A percentile compares a stretch with the other conserved stretches of the same genome.
phyloP scores from a whole-genome alignment of 1,139 yeast species.

The Geotrichum carabidarum region DNA sequence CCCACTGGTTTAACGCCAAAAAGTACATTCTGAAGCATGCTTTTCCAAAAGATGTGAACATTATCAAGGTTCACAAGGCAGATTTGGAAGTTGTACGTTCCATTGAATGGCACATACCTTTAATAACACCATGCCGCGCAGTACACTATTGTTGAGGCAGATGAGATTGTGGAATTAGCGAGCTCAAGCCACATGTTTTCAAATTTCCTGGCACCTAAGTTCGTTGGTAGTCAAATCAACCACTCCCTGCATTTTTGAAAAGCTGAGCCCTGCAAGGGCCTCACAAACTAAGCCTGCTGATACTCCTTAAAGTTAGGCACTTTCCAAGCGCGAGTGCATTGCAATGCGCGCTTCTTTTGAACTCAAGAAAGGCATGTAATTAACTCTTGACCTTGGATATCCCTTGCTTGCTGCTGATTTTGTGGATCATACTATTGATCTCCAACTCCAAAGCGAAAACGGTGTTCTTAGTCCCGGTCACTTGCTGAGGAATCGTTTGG shows the following conservation, averaged over 20 bases:
- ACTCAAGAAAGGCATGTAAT: constrained; percentile 41
- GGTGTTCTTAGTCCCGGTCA: constrained; percentile 47
- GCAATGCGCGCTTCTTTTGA: constrained; percentile 44
- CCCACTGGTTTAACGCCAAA: constrained; percentile 46
- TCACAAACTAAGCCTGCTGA: constrained; percentile 20
- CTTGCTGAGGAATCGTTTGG: constrained; percentile 46
- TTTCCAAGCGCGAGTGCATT: constrained; percentile 38
- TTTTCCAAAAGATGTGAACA: constrained; percentile 42
- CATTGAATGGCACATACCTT: constrained; percentile 44
- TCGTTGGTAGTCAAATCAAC: constrained; percentile 37
- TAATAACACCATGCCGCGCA: constrained; percentile 42
- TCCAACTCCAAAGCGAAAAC: constrained; percentile 44
- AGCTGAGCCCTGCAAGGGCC: constrained; percentile 27
- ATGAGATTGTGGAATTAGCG: constrained; percentile 43
- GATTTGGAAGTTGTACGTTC: constrained; percentile 45
- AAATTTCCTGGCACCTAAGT: constrained; percentile 44
- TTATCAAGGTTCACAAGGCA: constrained; percentile 42
- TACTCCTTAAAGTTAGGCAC: constrained; percentile 1
- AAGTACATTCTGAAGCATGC: constrained; percentile 42
- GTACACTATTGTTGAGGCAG: constrained; percentile 44
- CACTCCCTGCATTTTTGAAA: constrained; percentile 41
- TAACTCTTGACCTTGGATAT: constrained; percentile 46
- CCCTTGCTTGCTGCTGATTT: constrained; percentile 45
- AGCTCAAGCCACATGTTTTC: constrained; percentile 40
- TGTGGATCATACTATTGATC: constrained; percentile 36